Conservation (phyloP, 2,329 filamentous ascomycete species). For the Aspergillus sp. region DNA sequence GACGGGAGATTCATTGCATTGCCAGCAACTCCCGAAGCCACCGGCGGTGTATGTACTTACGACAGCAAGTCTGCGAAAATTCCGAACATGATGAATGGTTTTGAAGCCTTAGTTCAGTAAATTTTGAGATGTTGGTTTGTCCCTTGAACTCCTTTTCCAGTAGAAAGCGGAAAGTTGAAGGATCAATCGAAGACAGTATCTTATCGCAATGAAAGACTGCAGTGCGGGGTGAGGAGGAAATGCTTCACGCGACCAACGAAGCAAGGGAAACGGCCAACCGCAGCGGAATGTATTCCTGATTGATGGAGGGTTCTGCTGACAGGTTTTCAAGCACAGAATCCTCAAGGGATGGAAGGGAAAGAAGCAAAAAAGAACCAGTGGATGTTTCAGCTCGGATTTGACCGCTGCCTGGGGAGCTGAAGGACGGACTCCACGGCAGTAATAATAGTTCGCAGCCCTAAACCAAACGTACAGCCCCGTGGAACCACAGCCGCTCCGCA, state of each 20-base stretch:
- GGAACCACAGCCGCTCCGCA: too few relatives aligned
- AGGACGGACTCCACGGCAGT: too few relatives aligned
- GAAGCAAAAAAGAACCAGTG: constrained; percentile 4
- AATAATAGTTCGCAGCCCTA: too few relatives aligned
- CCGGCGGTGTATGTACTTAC: constrained; percentile 45
- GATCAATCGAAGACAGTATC: not conserved
- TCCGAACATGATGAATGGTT: constrained; percentile 60
- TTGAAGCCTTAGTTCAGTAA: not conserved
- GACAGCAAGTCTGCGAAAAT: constrained; percentile 72
- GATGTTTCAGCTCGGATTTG: too few relatives aligned
- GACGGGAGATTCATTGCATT: not conserved
- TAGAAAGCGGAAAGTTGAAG: not conserved
- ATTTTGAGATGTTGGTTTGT: not conserved
- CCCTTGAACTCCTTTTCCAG: too few relatives aligned
- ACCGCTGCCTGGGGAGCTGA: too few relatives aligned
- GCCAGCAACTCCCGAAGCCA: not conserved
- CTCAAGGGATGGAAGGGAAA: constrained; percentile 7
- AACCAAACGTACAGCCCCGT: too few relatives aligned
- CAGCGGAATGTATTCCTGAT: constrained; percentile 1
- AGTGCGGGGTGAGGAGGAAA: constrained; percentile 10
- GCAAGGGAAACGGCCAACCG: constrained; percentile 9
- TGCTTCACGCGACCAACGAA: constrained; percentile 12
- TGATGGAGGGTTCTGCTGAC: not conserved
- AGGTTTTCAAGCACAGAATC: not conserved
- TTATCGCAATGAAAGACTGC: constrained; percentile 4